Base-by-base conservation (phyloP, 306 rosid genomes). In the Bauhinia variegata region DNA sequence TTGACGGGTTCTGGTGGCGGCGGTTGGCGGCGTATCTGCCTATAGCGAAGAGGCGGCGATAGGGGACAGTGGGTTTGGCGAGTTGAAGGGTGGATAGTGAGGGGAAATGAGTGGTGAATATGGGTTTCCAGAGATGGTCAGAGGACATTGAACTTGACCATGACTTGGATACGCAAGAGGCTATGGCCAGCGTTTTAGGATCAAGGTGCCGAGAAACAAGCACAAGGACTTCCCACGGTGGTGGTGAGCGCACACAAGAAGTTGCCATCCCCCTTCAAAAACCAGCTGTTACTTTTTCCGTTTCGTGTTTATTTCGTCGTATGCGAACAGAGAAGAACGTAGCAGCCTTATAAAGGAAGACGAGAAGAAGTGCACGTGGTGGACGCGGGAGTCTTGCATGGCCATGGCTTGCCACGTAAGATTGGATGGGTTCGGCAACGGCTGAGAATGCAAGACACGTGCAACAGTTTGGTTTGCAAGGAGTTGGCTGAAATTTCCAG, bases 91-190 rank as follows among this genome's bases (percentile, higher is more conserved):
- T 54, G 8, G 76, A 50, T 8, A 88, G 82, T 6, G 88, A 76
- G 39, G 91, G 87, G 68, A 82, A 91, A 19, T 82, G 59, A 36
- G 71, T 0, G 10, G 66, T 34, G 58, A 83, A 70, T 43, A 86
- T 67, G 19, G 92, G 87, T 41, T 65, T 51, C 97, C 95, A 91
- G 4, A 88, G 78, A 34, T 74, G 61, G 61, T 87, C 80, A 0
- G 83, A 83, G 49, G 96, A 84, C 83, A 84, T 54, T 11, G 84
- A 80, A 57, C 32, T 43, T 11, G 74, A 70, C 92, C 92, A 90
- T 49, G 82, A 77, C 49, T 85, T 85, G 60, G 82, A 82, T 0
- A 82, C 88, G 36, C 92, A 87, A 0, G 84, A 85, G 53, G 97
- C 81, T 10, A 68, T 53, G 72, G 90, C 89, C 4, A 90, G 68